Conservation (phyloP, 1,139 yeast species). For the Cylindricascospora bacillispora region DNA sequence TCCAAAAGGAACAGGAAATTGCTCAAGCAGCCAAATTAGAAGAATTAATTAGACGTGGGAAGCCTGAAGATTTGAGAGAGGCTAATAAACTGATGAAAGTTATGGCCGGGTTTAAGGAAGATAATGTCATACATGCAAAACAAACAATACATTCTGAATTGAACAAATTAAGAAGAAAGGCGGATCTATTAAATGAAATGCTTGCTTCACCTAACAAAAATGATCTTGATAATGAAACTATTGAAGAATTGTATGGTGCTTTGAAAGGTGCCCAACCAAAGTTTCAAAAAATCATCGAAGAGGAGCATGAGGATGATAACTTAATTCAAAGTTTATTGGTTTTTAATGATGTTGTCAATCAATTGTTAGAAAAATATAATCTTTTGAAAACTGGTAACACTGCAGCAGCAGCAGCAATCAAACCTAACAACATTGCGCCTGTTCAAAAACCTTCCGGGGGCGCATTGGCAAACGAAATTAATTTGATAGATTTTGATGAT, state of each 20-base stretch:
- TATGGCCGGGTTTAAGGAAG: slow-evolving; percentile 96
- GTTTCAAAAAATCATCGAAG: slow-evolving; percentile 68
- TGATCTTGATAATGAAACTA: slow-evolving; percentile 55
- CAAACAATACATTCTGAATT: slow-evolving; percentile 77
- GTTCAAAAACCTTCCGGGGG: slow-evolving; percentile 25
- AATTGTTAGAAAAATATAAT: slow-evolving; percentile 54
- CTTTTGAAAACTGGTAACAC: slow-evolving; percentile 52
- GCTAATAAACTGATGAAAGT: slow-evolving; percentile 94
- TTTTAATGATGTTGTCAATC: slow-evolving; percentile 67
- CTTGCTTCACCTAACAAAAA: slow-evolving; percentile 43
- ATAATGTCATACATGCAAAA: slow-evolving; percentile 49
- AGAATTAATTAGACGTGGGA: slow-evolving; percentile 88
- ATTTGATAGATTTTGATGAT: slow-evolving; percentile 72
- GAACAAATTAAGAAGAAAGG: slow-evolving; percentile 73
- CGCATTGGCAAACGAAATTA: slow-evolving; percentile 34
- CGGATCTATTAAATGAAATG: slow-evolving; percentile 88
- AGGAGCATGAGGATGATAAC: slow-evolving; percentile 57
- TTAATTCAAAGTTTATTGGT: slow-evolving; percentile 54
- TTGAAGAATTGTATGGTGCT: slow-evolving; percentile 64
- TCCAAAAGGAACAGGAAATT: slow-evolving; percentile 82
- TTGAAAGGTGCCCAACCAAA: slow-evolving; percentile 81
- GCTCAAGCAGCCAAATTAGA: slow-evolving; percentile 94
- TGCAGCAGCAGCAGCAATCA: slow-evolving; percentile 44
- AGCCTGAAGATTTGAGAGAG: slow-evolving; percentile 89
- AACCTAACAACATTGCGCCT: slow-evolving; percentile 23